Evolutionary conservation across 75 land plant species (phyloP).

Genomic region (Chamaecyparis obtusa): DNA sequence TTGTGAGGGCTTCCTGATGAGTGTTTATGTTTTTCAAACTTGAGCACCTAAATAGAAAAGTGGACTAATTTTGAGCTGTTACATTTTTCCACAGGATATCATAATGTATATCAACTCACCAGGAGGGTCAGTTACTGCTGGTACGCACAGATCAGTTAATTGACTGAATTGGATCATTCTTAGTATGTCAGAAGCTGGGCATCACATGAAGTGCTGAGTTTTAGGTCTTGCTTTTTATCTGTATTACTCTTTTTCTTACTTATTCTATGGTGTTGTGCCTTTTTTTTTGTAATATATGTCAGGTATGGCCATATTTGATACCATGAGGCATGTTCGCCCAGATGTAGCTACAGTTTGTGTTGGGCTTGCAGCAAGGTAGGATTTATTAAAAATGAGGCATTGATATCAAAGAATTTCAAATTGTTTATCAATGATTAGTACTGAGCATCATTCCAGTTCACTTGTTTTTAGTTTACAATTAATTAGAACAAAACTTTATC

Average conservation of each 20-base stretch:
- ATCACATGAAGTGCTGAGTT: neutral
- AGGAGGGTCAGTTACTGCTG: conserved; percentile 99
- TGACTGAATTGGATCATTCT: neutral
- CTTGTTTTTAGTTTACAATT: neutral
- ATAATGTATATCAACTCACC: conserved; percentile 99
- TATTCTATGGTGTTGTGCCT: neutral
- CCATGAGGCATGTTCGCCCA: conserved; percentile 95
- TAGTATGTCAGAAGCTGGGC: neutral
- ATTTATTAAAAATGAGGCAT: neutral
- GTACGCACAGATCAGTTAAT: conserved; percentile 34
- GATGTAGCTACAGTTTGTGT: conserved; percentile 99
- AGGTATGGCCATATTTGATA: conserved; percentile 99
- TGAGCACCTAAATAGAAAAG: neutral
- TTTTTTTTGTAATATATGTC: neutral
- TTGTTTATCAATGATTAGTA: neutral
- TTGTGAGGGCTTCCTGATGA: neutral
- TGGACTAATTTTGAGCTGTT: neutral
- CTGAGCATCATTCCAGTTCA: neutral
- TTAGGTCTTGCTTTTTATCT: neutral
- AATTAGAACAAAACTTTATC: neutral
- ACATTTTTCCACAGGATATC: conserved; percentile 68
- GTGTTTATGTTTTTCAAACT: neutral
- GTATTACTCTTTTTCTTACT: neutral
- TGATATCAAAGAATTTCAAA: neutral
- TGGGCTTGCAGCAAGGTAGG: conserved; percentile 97